phyloP scores from a whole-genome alignment of 495 filamentous ascomycete genomes.

The Penicillium verhagenii region DNA sequence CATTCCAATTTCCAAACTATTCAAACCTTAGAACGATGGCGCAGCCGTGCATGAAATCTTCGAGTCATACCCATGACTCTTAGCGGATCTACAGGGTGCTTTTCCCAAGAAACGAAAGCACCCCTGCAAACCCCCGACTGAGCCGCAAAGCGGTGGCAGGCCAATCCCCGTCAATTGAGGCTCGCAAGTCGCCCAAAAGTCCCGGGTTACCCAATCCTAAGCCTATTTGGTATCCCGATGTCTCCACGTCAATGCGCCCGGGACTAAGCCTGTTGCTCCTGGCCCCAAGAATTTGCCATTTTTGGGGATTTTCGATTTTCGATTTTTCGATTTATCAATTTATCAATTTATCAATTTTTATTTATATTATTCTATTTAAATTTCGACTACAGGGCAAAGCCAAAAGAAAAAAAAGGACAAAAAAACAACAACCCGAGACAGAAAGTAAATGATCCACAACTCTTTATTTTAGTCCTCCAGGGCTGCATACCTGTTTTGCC shows the following conservation, averaged over 20 bases:
- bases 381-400: background rate
- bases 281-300: too few species aligned
- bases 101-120: background rate
- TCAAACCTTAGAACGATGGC: background rate
- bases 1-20: background rate
- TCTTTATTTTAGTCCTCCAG: too few species aligned
- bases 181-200: too few species aligned
- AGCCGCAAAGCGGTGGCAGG: background rate
- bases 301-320: too few species aligned
- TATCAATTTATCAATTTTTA: too few species aligned
- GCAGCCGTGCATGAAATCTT: background rate
- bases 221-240: background rate
- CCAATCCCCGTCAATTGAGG: background rate
- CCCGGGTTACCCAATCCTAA: background rate
- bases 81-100: background rate
- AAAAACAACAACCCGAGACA: background rate
- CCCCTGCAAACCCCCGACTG: background rate
- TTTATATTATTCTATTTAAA: too few species aligned
- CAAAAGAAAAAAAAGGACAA: background rate
- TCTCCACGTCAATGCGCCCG: constrained; percentile 1
- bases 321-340: too few species aligned
- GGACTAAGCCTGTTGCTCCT: constrained; percentile 5
- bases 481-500: constrained; percentile 1
- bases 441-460: constrained; percentile 6
- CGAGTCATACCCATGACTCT: constrained; percentile 2